Evolutionary conservation across 2,329 filamentous ascomycete genomes (phyloP), one percentile per base, ranked within the genome.

Genomic region (Blastomyces gilchristii): DNA sequence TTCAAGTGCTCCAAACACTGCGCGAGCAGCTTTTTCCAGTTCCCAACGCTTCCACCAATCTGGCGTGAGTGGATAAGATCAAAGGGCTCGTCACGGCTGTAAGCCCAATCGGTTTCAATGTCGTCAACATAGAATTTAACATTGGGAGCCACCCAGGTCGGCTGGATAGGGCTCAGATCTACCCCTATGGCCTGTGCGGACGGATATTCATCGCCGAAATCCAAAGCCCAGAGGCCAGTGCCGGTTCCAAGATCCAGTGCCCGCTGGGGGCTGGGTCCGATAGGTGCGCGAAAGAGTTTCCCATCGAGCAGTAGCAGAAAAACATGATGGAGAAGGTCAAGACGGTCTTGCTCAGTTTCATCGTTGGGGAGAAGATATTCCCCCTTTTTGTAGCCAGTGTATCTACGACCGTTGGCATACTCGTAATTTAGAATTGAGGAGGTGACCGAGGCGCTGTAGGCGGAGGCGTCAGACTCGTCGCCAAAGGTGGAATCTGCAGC

Each of bases 171-270:
- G 59, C 69, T 72, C 3, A 77, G 68, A 62, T 77, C 75, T 6
- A 71, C 74, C 9, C 75, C 76, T 18, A 75, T 66, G n/a, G 75
- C 68, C 62, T 67, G 63, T 1, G 75, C 72, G 37, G 68, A 68
- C 3, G 76, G 75, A 62, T 71, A 76, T 58, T 71, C 68, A 66
- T 77, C 75, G 18, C 75, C 76, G 57, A 77, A 73, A 49, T 78
- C 75, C 37, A 78, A 73, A 7, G 76, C 75, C 75, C 75, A 78
- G 31, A 76, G 74, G 1, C 76, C 76, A 18, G 52, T 47, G 50
- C 77, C 77, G 12, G 75, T 78, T 6, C 76, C 76, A 9, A 78
- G 65, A 61, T 79, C 77, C 39, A 79, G 67, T 16, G 78, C 72
- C 22, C 71, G 70, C 34, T 66, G 65, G 0, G 71, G 69, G 0